Evolutionary conservation across 2,329 filamentous ascomycete species (phyloP).

Genomic region (Colletotrichum horii): DNA sequence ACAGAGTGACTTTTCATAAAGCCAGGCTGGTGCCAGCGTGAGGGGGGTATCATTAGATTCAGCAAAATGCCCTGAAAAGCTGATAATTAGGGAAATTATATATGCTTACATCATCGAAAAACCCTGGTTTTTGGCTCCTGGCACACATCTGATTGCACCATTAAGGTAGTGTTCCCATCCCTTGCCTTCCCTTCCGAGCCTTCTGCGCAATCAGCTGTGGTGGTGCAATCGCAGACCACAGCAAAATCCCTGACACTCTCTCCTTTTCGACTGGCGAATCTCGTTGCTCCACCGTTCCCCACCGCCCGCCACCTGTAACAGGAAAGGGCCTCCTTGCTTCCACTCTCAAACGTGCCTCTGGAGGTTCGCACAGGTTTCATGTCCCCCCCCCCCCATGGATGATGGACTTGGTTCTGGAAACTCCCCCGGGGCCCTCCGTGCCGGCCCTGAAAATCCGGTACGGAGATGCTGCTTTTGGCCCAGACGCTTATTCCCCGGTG

Average conservation of each 20-base stretch:
- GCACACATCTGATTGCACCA: no score
- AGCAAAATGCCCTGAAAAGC: no score
- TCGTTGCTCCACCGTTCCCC: neutral
- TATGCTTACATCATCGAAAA: no score
- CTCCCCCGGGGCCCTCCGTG: neutral
- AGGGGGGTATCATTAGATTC: no score
- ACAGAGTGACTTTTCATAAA: no score
- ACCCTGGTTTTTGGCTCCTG: no score
- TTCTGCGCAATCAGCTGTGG: neutral
- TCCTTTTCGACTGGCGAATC: neutral
- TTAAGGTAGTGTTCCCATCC: no score
- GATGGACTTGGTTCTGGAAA: neutral
- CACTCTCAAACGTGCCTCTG: neutral
- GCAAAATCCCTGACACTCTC: neutral
- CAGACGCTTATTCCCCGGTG: neutral
- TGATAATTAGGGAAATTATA: no score
- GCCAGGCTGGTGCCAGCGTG: no score
- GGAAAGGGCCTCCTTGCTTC: neutral
- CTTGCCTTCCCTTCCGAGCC: neutral
- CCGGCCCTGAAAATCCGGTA: neutral
- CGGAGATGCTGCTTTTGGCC: neutral
- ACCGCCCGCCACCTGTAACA: neutral
- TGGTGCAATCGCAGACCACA: neutral
- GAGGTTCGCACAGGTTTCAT: slow-evolving; percentile 2
- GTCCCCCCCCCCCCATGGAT: neutral